Evolutionary conservation across 345 rosid genomes (phyloP), one percentile per base, ranked within the genome.

Genomic region (Mangifera indica): DNA sequence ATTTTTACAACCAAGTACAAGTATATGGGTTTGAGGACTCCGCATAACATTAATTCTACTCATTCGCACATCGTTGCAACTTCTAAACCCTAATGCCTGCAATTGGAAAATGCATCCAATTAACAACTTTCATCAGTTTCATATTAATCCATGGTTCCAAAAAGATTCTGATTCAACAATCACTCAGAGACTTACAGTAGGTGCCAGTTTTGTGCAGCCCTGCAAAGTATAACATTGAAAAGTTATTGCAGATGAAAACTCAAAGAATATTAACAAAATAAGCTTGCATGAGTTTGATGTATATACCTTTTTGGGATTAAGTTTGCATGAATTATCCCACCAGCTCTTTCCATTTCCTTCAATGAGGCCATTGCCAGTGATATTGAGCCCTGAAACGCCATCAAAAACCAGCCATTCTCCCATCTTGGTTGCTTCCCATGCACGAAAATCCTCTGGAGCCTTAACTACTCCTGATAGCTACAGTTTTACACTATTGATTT

Each of bases 1-100:
- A 59, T 58, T 48, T 20, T 80, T 3, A 26, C 76, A 51, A 4
- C 37, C 60, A 9, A 29, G 7, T 0, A 72, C 26, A 42, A 17
- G 32, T 1, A 80, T 15, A 70, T 82, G 86, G 24, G 63, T 34
- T 70, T 67, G 76, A 11, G 75, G 78, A n/a, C 86, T 82, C 6
- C 77, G 69, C 7, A 53, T 12, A 14, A 79, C 53, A 2, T 3
- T 22, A 17, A 69, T 13, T 32, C 48, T 6, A 0, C 49, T 66
- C 54, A 77, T 48, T 0, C 15, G 7, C 3, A 81, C 46, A 25
- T 42, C 18, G 40, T 57, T 74, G 55, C 81, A 74, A 0, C 13
- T 14, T 32, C 32, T 53, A n/a, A 74, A 81, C 61, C 52, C 54
- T 2, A 77, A 57, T 74, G 72, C 68, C 79, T 74, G 25, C 13